A percentile compares a stretch with the other conserved stretches of the same genome.
These are phyloP conservation scores for Monsonia emarginata DNA, from an alignment of 441 rosid genomes.

Conservation along the genomic window DNA sequence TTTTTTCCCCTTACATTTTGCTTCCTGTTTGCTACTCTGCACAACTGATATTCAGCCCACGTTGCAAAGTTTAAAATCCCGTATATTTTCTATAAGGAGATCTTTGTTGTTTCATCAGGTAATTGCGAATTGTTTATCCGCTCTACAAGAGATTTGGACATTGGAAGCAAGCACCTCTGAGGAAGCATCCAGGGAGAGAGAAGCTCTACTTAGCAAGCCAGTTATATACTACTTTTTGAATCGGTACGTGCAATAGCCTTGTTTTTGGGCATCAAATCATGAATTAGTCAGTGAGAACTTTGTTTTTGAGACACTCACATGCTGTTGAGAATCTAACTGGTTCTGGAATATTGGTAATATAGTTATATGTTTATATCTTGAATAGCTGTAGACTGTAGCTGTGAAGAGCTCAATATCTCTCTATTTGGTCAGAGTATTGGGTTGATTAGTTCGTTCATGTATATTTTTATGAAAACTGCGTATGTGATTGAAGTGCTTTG, in stretches of 20 bases:
- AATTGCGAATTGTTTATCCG: slow-evolving; percentile 72
- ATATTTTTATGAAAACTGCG: neutral
- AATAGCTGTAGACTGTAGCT: neutral
- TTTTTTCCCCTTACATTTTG: neutral
- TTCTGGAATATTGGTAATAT: neutral
- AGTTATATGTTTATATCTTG: neutral
- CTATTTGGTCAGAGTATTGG: neutral
- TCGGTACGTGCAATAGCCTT: slow-evolving; percentile 33
- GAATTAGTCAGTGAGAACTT: neutral
- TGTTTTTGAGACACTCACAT: neutral
- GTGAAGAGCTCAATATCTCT: neutral
- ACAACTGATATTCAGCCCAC: neutral
- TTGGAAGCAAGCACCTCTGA: slow-evolving; percentile 74
- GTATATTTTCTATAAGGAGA: neutral
- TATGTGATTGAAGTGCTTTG: neutral
- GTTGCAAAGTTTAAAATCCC: neutral
- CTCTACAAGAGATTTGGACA: slow-evolving; percentile 90
- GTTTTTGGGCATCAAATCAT: slow-evolving; percentile 1
- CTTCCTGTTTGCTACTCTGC: neutral
- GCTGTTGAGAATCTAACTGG: neutral
- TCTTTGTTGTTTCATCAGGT: slow-evolving; percentile 37
- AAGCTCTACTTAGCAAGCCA: slow-evolving; percentile 66
- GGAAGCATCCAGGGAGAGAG: slow-evolving; percentile 77
- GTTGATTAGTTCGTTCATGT: neutral
- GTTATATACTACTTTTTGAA: slow-evolving; percentile 62